Evolutionary conservation across 306 rosid genomes (phyloP).

Genomic region (Psophocarpus tetragonolobus): DNA sequence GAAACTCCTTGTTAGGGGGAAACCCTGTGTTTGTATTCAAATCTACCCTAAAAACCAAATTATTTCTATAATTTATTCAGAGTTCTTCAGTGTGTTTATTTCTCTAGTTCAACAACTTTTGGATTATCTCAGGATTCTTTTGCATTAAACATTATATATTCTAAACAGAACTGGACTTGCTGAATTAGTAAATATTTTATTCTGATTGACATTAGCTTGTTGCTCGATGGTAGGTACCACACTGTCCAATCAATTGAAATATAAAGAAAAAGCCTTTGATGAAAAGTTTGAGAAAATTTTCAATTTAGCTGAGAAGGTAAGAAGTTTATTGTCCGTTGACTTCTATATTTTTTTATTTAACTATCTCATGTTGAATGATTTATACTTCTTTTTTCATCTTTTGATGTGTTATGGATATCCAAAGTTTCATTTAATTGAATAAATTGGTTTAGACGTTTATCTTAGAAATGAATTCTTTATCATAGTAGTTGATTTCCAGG

Average conservation of each 20-base stretch:
- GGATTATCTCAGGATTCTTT: constrained; percentile 19
- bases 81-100: neutral
- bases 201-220: constrained; percentile 22
- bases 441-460: constrained; percentile 17
- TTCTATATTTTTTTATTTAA: neutral
- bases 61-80: neutral
- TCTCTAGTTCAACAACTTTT: neutral
- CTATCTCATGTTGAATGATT: constrained; percentile 10
- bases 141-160: constrained; percentile 1
- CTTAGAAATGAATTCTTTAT: constrained; percentile 38
- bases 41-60: neutral
- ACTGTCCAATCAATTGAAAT: constrained; percentile 66
- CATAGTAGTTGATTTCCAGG: constrained; percentile 56
- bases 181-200: constrained; percentile 15
- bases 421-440: constrained; percentile 12
- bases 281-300: constrained; percentile 65
- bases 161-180: neutral
- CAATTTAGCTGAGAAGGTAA: constrained; percentile 70
- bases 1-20: neutral
- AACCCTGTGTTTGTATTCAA: neutral
- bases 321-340: neutral
- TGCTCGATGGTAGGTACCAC: constrained; percentile 59
- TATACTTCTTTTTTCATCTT: constrained; percentile 1
- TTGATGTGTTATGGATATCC: constrained; percentile 12
- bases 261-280: constrained; percentile 81